Evolutionary conservation across 371 early-diverging fungal genomes (phyloP).

Genomic region (Saksenaea oblongispora): DNA sequence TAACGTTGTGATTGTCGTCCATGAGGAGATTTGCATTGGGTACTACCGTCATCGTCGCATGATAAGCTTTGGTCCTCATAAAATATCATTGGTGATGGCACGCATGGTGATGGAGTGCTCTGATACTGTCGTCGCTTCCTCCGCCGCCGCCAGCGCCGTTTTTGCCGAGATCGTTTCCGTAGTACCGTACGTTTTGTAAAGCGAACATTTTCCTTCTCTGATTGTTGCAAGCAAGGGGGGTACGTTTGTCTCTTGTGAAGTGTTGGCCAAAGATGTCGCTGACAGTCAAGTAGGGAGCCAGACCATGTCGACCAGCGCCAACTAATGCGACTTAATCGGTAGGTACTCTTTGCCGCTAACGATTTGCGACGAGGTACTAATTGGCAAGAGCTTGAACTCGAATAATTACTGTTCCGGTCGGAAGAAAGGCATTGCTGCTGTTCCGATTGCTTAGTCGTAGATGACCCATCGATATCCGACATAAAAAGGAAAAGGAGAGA

Average conservation of each 20-base stretch:
- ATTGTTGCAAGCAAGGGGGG: background rate
- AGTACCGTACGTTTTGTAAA: background rate
- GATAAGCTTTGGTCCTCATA: background rate
- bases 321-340: background rate
- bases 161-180: background rate
- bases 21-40: background rate
- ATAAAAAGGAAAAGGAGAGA: background rate
- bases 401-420: background rate
- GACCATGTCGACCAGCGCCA: conserved; percentile 3
- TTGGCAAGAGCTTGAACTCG: background rate
- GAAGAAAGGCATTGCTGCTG: background rate
- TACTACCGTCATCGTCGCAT: background rate
- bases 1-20: conserved; percentile 5
- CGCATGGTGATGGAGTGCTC: background rate
- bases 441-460: background rate
- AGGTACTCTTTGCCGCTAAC: background rate
- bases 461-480: background rate
- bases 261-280: background rate
- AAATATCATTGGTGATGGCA: conserved; percentile 3
- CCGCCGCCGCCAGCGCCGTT: background rate
- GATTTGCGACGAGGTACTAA: background rate
- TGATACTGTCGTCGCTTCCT: background rate
- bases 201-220: background rate
- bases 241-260: background rate
- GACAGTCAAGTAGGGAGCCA: background rate